Base-by-base conservation (phyloP, 768 basidiomycete genomes). In the Mycena sanguinolenta region DNA sequence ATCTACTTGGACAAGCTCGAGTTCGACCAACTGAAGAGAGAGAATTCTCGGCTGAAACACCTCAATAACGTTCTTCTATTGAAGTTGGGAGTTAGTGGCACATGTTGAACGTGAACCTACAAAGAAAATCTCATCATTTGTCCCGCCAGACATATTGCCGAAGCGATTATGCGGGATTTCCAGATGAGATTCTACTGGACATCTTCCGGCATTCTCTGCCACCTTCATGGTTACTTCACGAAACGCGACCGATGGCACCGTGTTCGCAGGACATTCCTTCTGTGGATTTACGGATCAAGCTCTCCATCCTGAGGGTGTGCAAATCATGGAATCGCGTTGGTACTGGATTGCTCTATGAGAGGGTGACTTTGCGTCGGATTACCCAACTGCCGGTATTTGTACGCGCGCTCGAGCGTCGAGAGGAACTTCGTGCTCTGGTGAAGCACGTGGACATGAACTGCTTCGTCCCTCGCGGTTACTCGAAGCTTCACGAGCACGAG, bases 341-440 rank as follows among this genome's bases (percentile, higher is more conserved):
- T 23, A 38, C 46, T 16, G 65, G 44, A 28, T 17, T 74, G 39
- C 61, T 74, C 2, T 75, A 74, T 57, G 71, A 73, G 28, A 59
- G 58, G n/a, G 58, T 74, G 0, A 46, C 39, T 19, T 23, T 75
- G 23, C 70, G 68, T 9, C 25, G 65, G 19, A 58, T 65, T 21
- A 23, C 23, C 0, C 75, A 74, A 34, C 4, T 73, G 12, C 52
- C 64, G 8, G 54, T 32, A 30, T 65, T 75, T 7, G 57, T 52
- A 10, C 27, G 39, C 6, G 58, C 71, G 5, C 50, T 75, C 9
- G 57, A 70, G 23, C 55, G 53, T 5, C 27, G 42, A 21, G 49
- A 39, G 3, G 62, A 63, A 5, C 71, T 74, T 0, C 73, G 70
- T 30, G 2, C 13, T n/a, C 57, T 72, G 16, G 70, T 75, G 2